Conservation (phyloP, 2,329 filamentous ascomycete species). For the Pseudogymnoascus sp. region DNA sequence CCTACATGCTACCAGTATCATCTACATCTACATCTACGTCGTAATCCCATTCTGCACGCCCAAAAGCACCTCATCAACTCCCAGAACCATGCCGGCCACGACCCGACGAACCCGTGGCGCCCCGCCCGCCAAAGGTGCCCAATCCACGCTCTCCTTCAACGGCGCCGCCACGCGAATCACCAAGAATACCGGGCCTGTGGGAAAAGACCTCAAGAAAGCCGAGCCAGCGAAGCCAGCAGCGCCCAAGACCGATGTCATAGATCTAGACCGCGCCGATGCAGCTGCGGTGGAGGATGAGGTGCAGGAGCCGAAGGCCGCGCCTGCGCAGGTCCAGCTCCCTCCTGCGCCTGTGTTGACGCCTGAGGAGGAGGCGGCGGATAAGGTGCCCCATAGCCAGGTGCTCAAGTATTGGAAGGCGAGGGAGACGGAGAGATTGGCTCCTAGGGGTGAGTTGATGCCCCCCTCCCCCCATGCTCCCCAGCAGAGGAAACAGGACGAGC, state of each 20-base stretch:
- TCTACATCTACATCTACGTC: background rate
- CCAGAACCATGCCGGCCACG: slow-evolving; percentile 32
- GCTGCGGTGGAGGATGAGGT: slow-evolving; percentile 19
- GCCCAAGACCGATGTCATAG: slow-evolving; percentile 1
- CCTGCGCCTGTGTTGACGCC: slow-evolving; percentile 33
- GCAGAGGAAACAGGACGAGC: too few relatives aligned
- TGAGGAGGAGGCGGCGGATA: slow-evolving; percentile 51
- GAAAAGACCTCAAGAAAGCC: slow-evolving; percentile 7
- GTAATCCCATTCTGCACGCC: background rate
- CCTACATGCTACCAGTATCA: background rate
- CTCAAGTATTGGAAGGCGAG: slow-evolving; percentile 68
- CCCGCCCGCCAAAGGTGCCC: slow-evolving; percentile 32
- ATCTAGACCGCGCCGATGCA: slow-evolving; percentile 16
- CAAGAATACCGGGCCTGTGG: slow-evolving; percentile 35
- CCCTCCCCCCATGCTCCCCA: background rate
- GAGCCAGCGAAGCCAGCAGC: slow-evolving; percentile 4
- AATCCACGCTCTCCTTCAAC: slow-evolving; percentile 57
- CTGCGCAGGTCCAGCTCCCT: background rate
- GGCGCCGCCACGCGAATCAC: slow-evolving; percentile 47
- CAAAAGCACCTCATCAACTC: background rate
- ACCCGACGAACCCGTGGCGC: slow-evolving; percentile 33
- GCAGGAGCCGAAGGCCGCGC: background rate
- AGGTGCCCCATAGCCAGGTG: slow-evolving; percentile 60
- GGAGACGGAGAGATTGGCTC: slow-evolving; percentile 59
- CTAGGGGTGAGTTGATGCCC: slow-evolving; percentile 36